Conservation (phyloP, 768 basidiomycete species). For the Kondoa malvinella region DNA sequence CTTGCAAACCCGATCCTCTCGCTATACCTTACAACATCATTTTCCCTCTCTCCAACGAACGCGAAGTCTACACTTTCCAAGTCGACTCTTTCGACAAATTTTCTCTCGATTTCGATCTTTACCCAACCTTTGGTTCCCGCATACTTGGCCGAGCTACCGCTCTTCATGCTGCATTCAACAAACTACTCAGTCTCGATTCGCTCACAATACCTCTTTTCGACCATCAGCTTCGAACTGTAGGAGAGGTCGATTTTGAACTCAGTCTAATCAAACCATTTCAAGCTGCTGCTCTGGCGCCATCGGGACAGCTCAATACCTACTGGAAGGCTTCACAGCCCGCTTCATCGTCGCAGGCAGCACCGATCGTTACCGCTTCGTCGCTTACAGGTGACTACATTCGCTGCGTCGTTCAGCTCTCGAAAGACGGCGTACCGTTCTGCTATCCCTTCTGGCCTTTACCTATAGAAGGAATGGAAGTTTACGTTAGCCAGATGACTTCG, state of each 20-base stretch:
- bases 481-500: slow-evolving; percentile 67
- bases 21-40: slow-evolving; percentile 77
- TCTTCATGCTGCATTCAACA: slow-evolving; percentile 52
- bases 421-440: slow-evolving; percentile 75
- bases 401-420: slow-evolving; percentile 74
- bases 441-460: slow-evolving; percentile 63
- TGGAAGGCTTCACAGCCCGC: slow-evolving; percentile 67
- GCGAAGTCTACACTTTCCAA: slow-evolving; percentile 69
- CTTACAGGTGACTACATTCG: slow-evolving; percentile 76
- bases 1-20: slow-evolving; percentile 61
- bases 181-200: slow-evolving; percentile 34
- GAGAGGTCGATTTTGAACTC: slow-evolving; percentile 81
- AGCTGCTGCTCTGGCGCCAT: slow-evolving; percentile 80
- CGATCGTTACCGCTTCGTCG: slow-evolving; percentile 61
- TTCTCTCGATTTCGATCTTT: slow-evolving; percentile 77
- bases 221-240: slow-evolving; percentile 78
- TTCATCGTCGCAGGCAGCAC: slow-evolving; percentile 34
- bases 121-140: slow-evolving; percentile 93
- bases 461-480: slow-evolving; percentile 51
- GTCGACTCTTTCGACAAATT: slow-evolving; percentile 54
- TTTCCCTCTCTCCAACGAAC: slow-evolving; percentile 56
- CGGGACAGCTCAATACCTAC: slow-evolving; percentile 89
- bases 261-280: slow-evolving; percentile 75
- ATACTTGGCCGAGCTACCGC: slow-evolving; percentile 86
- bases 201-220: slow-evolving; percentile 61